Conservation (phyloP, 345 rosid species). For the Gossypium herbaceum region DNA sequence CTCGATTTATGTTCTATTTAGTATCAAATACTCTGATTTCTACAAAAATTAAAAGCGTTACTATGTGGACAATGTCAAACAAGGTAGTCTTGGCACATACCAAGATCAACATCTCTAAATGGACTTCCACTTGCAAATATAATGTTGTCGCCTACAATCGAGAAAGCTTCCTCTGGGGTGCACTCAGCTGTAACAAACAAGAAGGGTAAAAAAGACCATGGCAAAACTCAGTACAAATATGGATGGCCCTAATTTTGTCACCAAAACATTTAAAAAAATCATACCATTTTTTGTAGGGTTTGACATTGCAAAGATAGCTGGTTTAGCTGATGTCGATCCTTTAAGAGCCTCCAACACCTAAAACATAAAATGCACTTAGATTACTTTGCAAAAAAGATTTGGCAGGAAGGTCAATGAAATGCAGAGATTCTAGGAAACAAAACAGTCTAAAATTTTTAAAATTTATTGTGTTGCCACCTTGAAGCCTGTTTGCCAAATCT, state of each 20-base stretch:
- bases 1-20: too few relatives aligned
- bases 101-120: slow-evolving; percentile 77
- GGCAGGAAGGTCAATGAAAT: slow-evolving; percentile 1
- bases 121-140: slow-evolving; percentile 99
- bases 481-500: neutral
- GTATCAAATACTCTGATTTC: neutral
- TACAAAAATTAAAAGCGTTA: slow-evolving; percentile 6
- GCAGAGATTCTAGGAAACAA: neutral
- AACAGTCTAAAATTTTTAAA: neutral
- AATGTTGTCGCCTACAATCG: slow-evolving; percentile 79
- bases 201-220: neutral
- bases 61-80: slow-evolving; percentile 6
- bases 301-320: slow-evolving; percentile 99
- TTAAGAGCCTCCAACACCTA: slow-evolving; percentile 95
- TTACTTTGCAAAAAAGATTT: neutral
- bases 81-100: slow-evolving; percentile 36
- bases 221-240: slow-evolving; percentile 2
- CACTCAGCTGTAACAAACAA: slow-evolving; percentile 67
- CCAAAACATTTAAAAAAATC: neutral
- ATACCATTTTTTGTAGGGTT: slow-evolving; percentile 92
- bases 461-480: neutral
- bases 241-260: neutral
- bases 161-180: slow-evolving; percentile 92
- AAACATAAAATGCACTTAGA: slow-evolving; percentile 18
- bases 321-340: slow-evolving; percentile 90